Evolutionary conservation across 139 green algal species (phyloP), one percentile per base, ranked within the genome.

Genomic region (Micractinium sp.): DNA sequence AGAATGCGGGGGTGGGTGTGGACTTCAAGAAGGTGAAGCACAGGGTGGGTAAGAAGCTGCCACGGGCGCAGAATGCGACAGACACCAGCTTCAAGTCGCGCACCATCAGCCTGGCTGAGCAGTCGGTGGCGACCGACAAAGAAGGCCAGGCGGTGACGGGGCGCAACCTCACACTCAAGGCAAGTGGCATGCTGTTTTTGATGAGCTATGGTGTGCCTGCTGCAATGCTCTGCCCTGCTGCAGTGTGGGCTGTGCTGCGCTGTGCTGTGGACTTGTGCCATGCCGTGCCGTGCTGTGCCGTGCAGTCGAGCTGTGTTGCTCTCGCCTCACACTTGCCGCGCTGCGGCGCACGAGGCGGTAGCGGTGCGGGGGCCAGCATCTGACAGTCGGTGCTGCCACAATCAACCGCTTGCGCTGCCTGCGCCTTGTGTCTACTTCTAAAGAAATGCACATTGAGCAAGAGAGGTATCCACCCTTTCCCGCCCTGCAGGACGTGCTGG

Each of bases 11-110:
- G 4, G 95, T 98, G 12, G 97, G 97, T 13, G 83, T 99, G 0
- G 97, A 99, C 88, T 99, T 99, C 81, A 94, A 94, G 77, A 86
- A 93, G 13, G 96, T 95, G 53, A 98, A 98, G 90, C 93, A 94
- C 90, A 97, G 97, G 89, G 78, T 98, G 22, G 96, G 96, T 12
- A 97, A 96, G 89, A 97, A 95, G 89, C 91, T 99, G 35, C 90
- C 93, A 2, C 94, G 93, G 79, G 96, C 96, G 0, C 81, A 95
- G 38, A 99, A 98, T 92, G 95, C 94, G 27, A 99, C 96, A 0
- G 90, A 97, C 82, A 98, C 94, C 0, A 95, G 88, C 82, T 94
- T 98, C 87, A 92, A 92, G 56, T 91, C 95, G 1, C 84, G 82
- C 2, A 90, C 85, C 75, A 97, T 99, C 88, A 95, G 93, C 81